Evolutionary conservation across 176 grass and related monocot genomes (phyloP), one percentile per base, ranked within the genome.

Genomic region (Triticum timopheevii): DNA sequence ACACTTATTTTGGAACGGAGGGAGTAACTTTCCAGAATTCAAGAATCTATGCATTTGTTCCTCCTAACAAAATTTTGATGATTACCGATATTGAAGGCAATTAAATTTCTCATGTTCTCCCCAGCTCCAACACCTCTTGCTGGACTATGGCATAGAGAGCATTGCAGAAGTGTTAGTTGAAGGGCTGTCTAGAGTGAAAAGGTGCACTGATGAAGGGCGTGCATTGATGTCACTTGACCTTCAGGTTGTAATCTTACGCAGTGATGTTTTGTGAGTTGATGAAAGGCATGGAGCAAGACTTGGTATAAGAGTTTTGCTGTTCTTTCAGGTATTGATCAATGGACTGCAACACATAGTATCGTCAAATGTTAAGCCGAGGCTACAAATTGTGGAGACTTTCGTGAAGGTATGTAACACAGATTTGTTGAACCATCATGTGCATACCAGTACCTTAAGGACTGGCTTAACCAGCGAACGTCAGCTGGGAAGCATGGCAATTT

Each of bases 151-250:
- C 84, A 80, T 94, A 85, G 94, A 99, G 79, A 90, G 90, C 85
- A 72, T 94, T 7, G 89, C 90, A 12, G 97, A 99, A 90, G 89
- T 89, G 71, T 83, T 99, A 82, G 90, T 97, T 69, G 97, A 99
- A 95, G 97, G 97, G 49, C 89, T 99, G 64, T 97, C 97, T 23
- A 93, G 97, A 86, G 90, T 99, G 77, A 99, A 94, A 85, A 89
- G 89, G 89, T 99, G 97, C 89, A 94, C 90, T 11, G 97, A 99
- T 83, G 97, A 97, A 95, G 94, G 97, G 4, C 90, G 97, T 81
- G 97, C 90, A 80, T 85, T 99, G 83, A 99, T 99, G 97, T 99
- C 92, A 72, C 90, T 99, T 76, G 97, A 99, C 77, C 94, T 99
- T 85, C 97, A 99, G 97, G 97, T 99, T 82, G 68, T 25, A 19